phyloP scores from a whole-genome alignment of 495 filamentous ascomycete genomes.

The Pseudoneurospora amorphoporcata region DNA sequence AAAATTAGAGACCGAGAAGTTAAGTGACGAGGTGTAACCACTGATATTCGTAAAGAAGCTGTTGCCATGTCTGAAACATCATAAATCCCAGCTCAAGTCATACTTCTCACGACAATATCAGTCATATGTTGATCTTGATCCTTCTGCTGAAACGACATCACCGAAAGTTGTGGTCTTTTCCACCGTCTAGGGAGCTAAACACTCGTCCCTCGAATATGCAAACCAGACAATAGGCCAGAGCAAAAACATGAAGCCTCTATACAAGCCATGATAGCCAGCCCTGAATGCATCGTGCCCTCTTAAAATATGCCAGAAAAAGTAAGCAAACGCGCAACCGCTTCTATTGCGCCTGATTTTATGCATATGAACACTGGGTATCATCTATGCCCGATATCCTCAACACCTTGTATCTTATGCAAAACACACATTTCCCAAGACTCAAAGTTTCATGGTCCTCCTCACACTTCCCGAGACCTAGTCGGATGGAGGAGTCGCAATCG shows the following conservation, averaged over 20 bases:
- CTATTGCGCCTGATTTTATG: not conserved
- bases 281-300: not conserved
- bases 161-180: not conserved
- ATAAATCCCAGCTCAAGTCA: not conserved
- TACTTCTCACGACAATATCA: not conserved
- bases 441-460: not conserved
- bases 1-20: not conserved
- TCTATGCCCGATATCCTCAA: not conserved
- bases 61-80: not conserved
- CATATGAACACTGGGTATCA: not conserved
- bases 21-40: not conserved
- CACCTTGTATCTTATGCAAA: not conserved
- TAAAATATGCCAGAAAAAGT: not conserved
- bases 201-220: not conserved
- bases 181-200: not conserved
- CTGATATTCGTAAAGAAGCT: not conserved
- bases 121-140: not conserved
- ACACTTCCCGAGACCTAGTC: not conserved
- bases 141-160: not conserved
- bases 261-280: not conserved
- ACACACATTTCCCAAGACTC: not conserved
- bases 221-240: not conserved
- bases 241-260: not conserved
- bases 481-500: constrained; percentile 6
- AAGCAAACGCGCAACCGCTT: not conserved